Conservation (phyloP, 768 basidiomycete genomes). For the Mycena alexandri region DNA sequence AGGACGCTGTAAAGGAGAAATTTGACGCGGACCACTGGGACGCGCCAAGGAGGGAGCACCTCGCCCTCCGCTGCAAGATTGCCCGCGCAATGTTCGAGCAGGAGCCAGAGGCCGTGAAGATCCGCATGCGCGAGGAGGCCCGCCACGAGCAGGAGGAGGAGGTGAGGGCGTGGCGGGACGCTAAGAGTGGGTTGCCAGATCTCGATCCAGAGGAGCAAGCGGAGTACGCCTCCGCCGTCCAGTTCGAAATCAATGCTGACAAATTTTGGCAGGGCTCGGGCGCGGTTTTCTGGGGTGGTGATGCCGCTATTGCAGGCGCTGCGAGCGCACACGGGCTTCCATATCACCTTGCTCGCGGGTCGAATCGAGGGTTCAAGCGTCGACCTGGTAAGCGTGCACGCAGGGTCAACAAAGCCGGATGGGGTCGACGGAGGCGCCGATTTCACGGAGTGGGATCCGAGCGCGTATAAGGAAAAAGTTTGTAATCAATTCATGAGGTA, state of each 20-base stretch:
- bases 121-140: slow-evolving; percentile 1
- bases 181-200: not conserved
- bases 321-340: slow-evolving; percentile 6
- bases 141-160: slow-evolving; percentile 3
- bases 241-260: no score
- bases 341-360: not conserved
- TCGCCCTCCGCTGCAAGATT: not conserved
- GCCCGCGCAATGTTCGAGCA: not conserved
- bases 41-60: not conserved
- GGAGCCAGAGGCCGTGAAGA: not conserved
- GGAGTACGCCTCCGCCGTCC: not conserved
- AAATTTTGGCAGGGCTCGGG: not conserved
- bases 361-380: not conserved
- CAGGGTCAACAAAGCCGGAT: slow-evolving; percentile 2
- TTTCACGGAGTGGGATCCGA: slow-evolving; percentile 1
- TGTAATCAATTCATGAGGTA: not conserved
- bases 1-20: not conserved
- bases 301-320: not conserved
- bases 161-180: not conserved
- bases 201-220: not conserved
- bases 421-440: not conserved
- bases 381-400: slow-evolving; percentile 1
- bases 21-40: not conserved
- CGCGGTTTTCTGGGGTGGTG: not conserved
- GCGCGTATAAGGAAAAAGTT: not conserved